Percentiles rank a stretch among this genome's conserved stretches.
Evolutionary conservation across 208 protist species (phyloP).

Genomic region (Vickermania ingenoplastis): DNA sequence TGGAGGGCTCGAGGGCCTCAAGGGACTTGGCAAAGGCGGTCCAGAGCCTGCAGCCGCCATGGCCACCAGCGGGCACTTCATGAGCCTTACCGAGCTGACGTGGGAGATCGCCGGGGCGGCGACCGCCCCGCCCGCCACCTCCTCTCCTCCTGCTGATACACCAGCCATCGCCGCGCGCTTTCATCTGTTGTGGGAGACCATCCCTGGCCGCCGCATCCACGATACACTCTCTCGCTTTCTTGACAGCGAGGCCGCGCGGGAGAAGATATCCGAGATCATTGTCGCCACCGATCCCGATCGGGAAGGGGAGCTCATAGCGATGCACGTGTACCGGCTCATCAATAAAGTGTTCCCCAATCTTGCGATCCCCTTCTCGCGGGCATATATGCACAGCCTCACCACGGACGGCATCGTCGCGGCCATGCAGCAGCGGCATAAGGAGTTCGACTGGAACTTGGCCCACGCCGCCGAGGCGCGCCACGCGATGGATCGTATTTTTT

Average conservation of each 20-base stretch:
- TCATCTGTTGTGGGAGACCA: conserved; percentile 65
- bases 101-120: conserved; percentile 13
- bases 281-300: conserved; percentile 87
- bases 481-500: conserved; percentile 87
- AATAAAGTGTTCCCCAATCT: conserved; percentile 68
- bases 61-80: conserved; percentile 85
- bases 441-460: conserved; percentile 78
- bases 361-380: conserved; percentile 75
- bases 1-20: conserved; percentile 23
- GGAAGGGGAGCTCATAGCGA: conserved; percentile 87
- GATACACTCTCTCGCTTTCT: conserved; percentile 75
- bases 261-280: conserved; percentile 83
- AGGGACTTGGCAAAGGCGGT: conserved; percentile 20
- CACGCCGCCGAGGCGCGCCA: conserved; percentile 84
- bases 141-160: background rate
- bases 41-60: conserved; percentile 70
- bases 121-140: conserved; percentile 17
- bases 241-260: conserved; percentile 38
- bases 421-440: conserved; percentile 50
- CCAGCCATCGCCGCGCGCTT: conserved; percentile 51
- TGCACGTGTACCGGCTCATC: conserved; percentile 72
- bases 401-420: conserved; percentile 68
- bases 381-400: conserved; percentile 90
- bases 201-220: conserved; percentile 66
- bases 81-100: conserved; percentile 66